Evolutionary conservation across 2,329 filamentous ascomycete genomes (phyloP).

Genomic region (Fusarium tuaranense): DNA sequence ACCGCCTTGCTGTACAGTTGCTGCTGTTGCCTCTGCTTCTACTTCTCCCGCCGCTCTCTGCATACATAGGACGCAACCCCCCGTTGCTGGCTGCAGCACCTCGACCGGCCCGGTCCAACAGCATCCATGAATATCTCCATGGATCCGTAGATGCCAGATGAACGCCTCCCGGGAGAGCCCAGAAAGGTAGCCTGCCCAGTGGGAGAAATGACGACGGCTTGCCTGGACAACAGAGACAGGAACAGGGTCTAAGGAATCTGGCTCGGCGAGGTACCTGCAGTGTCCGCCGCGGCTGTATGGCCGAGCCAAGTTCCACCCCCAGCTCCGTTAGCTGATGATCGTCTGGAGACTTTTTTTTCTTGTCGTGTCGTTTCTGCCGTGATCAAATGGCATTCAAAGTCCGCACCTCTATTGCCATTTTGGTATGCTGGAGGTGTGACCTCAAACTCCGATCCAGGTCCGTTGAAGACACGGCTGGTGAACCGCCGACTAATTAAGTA

Average conservation of each 20-base stretch:
- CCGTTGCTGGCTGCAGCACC: constrained; percentile 21
- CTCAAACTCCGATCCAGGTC: constrained; percentile 36
- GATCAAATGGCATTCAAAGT: constrained; percentile 13
- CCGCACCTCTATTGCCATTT: constrained; percentile 10
- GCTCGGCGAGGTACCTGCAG: constrained; percentile 29
- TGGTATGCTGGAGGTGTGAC: constrained; percentile 19
- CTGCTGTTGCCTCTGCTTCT: constrained; percentile 15
- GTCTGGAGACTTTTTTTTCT: constrained; percentile 11
- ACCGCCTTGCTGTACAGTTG: constrained; percentile 24
- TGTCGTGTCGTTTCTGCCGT: constrained; percentile 1
- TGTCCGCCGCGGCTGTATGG: constrained; percentile 10
- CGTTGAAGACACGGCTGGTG: constrained; percentile 35
- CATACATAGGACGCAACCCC: constrained; percentile 15
- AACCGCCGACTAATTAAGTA: constrained; percentile 19
- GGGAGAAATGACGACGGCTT: constrained; percentile 8
- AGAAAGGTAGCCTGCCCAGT: background rate
- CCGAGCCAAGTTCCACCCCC: constrained; percentile 37
- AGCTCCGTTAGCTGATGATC: constrained; percentile 27
- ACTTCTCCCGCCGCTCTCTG: constrained; percentile 22
- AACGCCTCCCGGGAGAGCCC: constrained; percentile 19
- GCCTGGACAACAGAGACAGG: constrained; percentile 16
- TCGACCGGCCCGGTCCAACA: constrained; percentile 40
- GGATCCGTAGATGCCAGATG: constrained; percentile 39
- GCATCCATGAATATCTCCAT: constrained; percentile 26
- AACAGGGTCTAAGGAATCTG: constrained; percentile 8